Conservation (phyloP, 805 yeast species). For the Nakazawaea ishiwadae region DNA sequence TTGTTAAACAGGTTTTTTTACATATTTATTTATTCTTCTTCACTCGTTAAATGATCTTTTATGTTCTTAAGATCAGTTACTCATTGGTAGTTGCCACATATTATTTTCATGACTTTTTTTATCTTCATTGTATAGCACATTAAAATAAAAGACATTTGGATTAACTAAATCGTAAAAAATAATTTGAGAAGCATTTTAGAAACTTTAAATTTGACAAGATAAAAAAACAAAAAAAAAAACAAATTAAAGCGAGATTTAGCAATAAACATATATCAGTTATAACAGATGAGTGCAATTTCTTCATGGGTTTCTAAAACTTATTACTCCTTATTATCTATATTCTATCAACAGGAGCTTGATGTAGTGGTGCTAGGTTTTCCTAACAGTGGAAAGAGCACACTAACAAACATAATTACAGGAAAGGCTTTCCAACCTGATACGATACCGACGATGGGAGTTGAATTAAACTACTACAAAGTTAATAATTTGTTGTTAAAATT, state of each 20-base stretch:
- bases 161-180: no score
- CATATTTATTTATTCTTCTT: not conserved
- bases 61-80: no score
- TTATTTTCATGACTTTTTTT: no score
- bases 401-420: slow-evolving; percentile 17
- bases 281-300: not conserved
- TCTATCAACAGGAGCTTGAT: slow-evolving; percentile 16
- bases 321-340: slow-evolving; percentile 4
- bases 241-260: no score
- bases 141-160: no score
- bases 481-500: slow-evolving; percentile 17
- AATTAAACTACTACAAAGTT: slow-evolving; percentile 2
- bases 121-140: no score
- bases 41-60: not conserved
- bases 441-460: slow-evolving; percentile 22
- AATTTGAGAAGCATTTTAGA: no score
- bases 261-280: no score
- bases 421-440: slow-evolving; percentile 14
- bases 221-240: no score
- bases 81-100: no score
- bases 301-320: not conserved
- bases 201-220: no score
- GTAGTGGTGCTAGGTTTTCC: slow-evolving; percentile 24
- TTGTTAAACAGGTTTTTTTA: slow-evolving; percentile 32
- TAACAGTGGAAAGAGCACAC: slow-evolving; percentile 26